Percentiles rank a stretch among this genome's conserved stretches.
Evolutionary conservation across 257 asterid genomes (phyloP).

Genomic region (Solanum corneliomulleri): DNA sequence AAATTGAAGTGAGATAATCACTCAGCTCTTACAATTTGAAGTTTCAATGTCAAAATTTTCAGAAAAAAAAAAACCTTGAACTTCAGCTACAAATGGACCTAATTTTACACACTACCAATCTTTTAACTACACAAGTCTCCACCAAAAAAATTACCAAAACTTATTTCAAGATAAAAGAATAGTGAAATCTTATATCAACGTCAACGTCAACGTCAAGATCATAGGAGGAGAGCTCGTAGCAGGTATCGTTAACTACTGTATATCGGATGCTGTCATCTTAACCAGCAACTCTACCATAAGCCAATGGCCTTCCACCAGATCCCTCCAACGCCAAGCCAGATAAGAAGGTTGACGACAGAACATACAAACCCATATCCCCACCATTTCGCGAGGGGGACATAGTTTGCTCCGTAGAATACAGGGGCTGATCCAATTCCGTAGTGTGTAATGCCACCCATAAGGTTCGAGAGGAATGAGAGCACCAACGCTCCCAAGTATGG

Average conservation of each 20-base stretch:
- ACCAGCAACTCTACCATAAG: conserved; percentile 43
- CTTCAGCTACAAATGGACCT: neutral
- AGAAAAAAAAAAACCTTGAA: neutral
- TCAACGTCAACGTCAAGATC: neutral
- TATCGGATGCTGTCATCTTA: neutral
- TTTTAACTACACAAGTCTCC: neutral
- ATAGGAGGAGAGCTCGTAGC: neutral
- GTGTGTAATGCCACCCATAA: conserved; percentile 91
- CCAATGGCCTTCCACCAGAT: conserved; percentile 92
- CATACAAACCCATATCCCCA: conserved; percentile 87
- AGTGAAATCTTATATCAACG: neutral
- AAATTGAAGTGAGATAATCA: neutral
- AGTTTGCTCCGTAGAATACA: conserved; percentile 77
- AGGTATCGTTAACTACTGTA: neutral
- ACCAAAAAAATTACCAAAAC: neutral
- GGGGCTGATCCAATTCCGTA: conserved; percentile 90
- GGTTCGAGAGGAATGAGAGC: conserved; percentile 72
- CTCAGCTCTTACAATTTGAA: neutral
- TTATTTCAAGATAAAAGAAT: neutral
- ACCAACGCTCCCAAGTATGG: conserved; percentile 74
- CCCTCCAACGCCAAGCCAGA: conserved; percentile 95
- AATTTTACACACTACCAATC: neutral
- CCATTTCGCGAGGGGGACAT: conserved; percentile 75
- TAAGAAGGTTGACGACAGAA: conserved; percentile 64
- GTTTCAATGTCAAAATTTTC: neutral